Percentiles rank a stretch among this genome's conserved stretches.
Conservation (phyloP, 1,139 yeast genomes). For the Kodamaea ohmeri region DNA sequence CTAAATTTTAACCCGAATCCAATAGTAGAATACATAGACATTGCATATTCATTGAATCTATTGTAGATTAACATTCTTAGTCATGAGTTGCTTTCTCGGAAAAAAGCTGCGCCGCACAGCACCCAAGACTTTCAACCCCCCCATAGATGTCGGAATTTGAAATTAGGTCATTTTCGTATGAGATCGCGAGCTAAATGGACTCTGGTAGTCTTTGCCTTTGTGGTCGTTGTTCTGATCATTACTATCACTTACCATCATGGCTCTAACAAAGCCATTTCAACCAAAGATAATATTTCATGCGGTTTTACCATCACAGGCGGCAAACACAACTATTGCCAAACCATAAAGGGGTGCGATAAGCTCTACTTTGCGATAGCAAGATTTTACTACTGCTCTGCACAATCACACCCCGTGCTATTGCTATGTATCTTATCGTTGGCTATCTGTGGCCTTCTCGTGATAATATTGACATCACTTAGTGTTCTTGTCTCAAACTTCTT, state of each 20-base stretch:
- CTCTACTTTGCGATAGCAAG: slow-evolving; percentile 27
- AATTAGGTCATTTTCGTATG: background rate
- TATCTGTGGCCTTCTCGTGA: slow-evolving; percentile 18
- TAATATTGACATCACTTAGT: slow-evolving; percentile 28
- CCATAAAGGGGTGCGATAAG: slow-evolving; percentile 25
- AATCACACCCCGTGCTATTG: slow-evolving; percentile 15
- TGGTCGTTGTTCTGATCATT: background rate
- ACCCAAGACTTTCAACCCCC: background rate
- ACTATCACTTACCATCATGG: background rate
- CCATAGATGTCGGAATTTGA: background rate
- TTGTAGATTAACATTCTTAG: background rate
- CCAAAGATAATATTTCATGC: background rate
- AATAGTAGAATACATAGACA: background rate
- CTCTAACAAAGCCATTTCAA: background rate
- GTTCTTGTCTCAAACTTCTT: slow-evolving; percentile 38
- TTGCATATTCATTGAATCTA: background rate
- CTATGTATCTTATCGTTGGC: slow-evolving; percentile 17
- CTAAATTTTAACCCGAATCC: background rate
- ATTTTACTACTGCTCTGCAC: slow-evolving; percentile 26
- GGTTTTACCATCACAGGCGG: background rate
- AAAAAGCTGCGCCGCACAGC: slow-evolving; percentile 1
- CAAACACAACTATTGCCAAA: slow-evolving; percentile 18
- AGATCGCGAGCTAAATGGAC: background rate
- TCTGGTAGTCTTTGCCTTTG: background rate
- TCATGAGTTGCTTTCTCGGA: slow-evolving; percentile 1